Evolutionary conservation across 495 filamentous ascomycete species (phyloP).

Genomic region (Hypoxylon crocopeplum): DNA sequence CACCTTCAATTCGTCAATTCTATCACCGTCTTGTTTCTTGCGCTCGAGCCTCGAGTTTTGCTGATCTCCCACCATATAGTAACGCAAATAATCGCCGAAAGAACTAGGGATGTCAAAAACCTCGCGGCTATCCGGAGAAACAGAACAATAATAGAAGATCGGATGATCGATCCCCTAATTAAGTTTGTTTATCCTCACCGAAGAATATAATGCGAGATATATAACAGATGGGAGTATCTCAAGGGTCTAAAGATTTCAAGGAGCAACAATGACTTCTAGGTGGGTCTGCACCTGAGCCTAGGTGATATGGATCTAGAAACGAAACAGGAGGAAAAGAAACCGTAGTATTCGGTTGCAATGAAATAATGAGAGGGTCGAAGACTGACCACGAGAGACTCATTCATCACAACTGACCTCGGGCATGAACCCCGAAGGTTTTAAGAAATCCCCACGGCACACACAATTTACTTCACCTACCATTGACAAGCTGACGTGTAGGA

Average conservation of each 20-base stretch:
- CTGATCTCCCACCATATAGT: constrained; percentile 23
- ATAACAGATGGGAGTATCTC: too few species aligned
- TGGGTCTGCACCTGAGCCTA: neutral
- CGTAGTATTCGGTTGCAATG: constrained; percentile 20
- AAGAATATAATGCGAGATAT: too few species aligned
- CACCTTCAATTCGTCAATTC: neutral
- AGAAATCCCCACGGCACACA: neutral
- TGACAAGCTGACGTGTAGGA: constrained; percentile 7
- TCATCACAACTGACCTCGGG: neutral
- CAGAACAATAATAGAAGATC: constrained; percentile 14
- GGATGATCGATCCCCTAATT: neutral
- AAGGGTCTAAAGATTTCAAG: too few species aligned
- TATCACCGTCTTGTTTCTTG: neutral
- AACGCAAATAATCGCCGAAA: constrained; percentile 30
- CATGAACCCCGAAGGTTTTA: neutral
- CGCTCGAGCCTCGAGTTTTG: constrained; percentile 27
- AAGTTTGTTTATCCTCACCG: neutral
- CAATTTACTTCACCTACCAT: constrained; percentile 5
- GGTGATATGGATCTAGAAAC: constrained; percentile 6
- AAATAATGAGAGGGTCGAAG: constrained; percentile 5
- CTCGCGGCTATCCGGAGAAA: constrained; percentile 15
- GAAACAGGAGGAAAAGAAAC: neutral
- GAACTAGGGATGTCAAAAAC: constrained; percentile 2
- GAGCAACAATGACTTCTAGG: neutral
- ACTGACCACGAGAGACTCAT: neutral